Evolutionary conservation across 306 rosid genomes (phyloP), one percentile per base, ranked within the genome.

Genomic region (Astragalus membranaceus): DNA sequence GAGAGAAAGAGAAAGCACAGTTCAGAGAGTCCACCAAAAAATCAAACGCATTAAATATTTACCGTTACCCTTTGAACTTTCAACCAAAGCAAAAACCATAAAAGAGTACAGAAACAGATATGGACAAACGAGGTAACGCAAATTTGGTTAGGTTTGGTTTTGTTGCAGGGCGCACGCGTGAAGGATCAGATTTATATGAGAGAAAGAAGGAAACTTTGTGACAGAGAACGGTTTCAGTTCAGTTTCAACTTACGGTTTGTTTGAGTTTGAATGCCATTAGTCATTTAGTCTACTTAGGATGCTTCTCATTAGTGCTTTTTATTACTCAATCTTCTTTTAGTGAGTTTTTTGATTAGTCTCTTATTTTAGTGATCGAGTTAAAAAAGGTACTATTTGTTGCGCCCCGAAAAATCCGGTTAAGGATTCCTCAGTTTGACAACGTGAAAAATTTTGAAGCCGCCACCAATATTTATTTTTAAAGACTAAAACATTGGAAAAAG

Each of bases 91-190:
- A 10, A 35, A 35, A 35, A 35, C 5, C 5, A 35, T 35, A 35
- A 8, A 10, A 37, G 4, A 16, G 8, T 1, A 3, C 6, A 10
- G 33, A 51, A 52, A 43, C 10, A 50, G 71, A 42, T 59, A 62
- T 77, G 60, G 66, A 43, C 72, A 76, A 69, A 67, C 3, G 62
- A 23, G n/a, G 60, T 50, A 69, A 17, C 35, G 7, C 12, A 63
- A 52, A 13, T 15, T 35, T 42, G 56, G 75, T 37, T 50, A 2
- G 60, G 50, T 43, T 74, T 30, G 72, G 66, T 61, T 67, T 39
- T 41, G 64, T 53, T 26, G 78, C 77, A 70, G 81, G 55, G 17
- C 76, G 63, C 81, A 77, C 81, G 81, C 69, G 74, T 65, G 82
- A 64, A 48, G 39, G 55, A 55, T 70, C 67, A 61, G 67, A 54